A percentile compares a stretch with the other conserved stretches of the same genome.
These are phyloP conservation scores for Saitozyma podzolica DNA, from an alignment of 768 basidiomycete genomes.

Conservation along the genomic window DNA sequence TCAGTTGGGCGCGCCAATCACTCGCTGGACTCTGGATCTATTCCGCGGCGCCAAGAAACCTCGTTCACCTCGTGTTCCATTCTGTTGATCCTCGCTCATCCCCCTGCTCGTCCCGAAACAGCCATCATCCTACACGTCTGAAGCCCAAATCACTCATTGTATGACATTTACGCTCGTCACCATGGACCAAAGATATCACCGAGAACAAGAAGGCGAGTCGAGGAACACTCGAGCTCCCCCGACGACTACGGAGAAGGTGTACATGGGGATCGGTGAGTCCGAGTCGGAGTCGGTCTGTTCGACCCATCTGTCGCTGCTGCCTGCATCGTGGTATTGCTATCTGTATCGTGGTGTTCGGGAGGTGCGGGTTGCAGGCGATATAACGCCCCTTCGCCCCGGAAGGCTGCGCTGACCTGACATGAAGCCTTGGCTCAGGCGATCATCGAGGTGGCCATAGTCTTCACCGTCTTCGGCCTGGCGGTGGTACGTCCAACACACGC, in stretches of 20 bases:
- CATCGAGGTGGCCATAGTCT: slow-evolving; percentile 27
- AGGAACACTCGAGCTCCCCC: slow-evolving; percentile 12
- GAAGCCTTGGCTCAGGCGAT: background rate
- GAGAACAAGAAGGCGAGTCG: slow-evolving; percentile 1
- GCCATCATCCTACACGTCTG: background rate
- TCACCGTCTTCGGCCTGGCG: slow-evolving; percentile 30
- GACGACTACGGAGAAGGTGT: slow-evolving; percentile 33
- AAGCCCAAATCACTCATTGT: background rate
- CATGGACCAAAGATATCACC: background rate
- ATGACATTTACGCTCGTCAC: background rate
- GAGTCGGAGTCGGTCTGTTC: too few species aligned
- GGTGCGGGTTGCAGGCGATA: slow-evolving; percentile 17
- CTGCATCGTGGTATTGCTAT: too few species aligned
- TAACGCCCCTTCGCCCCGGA: too few species aligned
- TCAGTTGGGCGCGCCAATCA: too few species aligned
- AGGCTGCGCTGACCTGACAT: too few species aligned
- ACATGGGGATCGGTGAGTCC: slow-evolving; percentile 39
- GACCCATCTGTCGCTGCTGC: background rate
- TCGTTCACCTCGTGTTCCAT: too few species aligned
- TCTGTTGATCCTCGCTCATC: background rate
- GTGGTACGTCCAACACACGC: slow-evolving; percentile 11
- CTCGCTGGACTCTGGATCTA: too few species aligned
- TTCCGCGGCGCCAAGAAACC: background rate
- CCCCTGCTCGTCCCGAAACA: too few species aligned
- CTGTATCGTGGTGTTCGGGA: too few species aligned